Conservation (phyloP, 805 yeast species). For the Jamesozyma hellenica region DNA sequence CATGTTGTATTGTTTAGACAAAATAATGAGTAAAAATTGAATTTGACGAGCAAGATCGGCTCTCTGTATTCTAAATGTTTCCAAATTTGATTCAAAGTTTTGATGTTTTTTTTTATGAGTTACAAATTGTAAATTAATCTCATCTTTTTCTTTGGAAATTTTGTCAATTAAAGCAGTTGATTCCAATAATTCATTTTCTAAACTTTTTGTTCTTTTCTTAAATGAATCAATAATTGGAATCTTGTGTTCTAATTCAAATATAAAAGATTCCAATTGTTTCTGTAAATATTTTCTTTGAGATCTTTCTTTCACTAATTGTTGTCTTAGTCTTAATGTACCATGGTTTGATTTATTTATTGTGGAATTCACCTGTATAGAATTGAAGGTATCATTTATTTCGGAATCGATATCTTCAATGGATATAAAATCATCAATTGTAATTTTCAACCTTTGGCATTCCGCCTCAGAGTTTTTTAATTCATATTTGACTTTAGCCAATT, state of each 20-base stretch:
- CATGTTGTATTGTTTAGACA: slow-evolving; percentile 40
- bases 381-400: slow-evolving; percentile 10
- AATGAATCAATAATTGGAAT: slow-evolving; percentile 68
- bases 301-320: slow-evolving; percentile 58
- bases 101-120: slow-evolving; percentile 17
- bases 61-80: slow-evolving; percentile 45
- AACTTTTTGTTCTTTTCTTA: slow-evolving; percentile 43
- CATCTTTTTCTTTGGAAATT: slow-evolving; percentile 40
- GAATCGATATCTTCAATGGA: slow-evolving; percentile 7
- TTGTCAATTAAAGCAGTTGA: slow-evolving; percentile 47
- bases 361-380: background rate
- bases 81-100: slow-evolving; percentile 29
- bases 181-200: slow-evolving; percentile 48
- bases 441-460: slow-evolving; percentile 33
- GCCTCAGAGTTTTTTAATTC: slow-evolving; percentile 20
- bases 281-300: slow-evolving; percentile 63
- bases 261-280: slow-evolving; percentile 57
- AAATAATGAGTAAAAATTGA: slow-evolving; percentile 52
- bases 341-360: slow-evolving; percentile 17
- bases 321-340: slow-evolving; percentile 33
- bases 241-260: slow-evolving; percentile 65
- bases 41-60: slow-evolving; percentile 75
- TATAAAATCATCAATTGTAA: slow-evolving; percentile 36
- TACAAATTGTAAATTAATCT: slow-evolving; percentile 22
- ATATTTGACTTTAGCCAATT: slow-evolving; percentile 19